phyloP scores from a whole-genome alignment of 169 alveolate species.

The Plasmodium cynomolgi region DNA sequence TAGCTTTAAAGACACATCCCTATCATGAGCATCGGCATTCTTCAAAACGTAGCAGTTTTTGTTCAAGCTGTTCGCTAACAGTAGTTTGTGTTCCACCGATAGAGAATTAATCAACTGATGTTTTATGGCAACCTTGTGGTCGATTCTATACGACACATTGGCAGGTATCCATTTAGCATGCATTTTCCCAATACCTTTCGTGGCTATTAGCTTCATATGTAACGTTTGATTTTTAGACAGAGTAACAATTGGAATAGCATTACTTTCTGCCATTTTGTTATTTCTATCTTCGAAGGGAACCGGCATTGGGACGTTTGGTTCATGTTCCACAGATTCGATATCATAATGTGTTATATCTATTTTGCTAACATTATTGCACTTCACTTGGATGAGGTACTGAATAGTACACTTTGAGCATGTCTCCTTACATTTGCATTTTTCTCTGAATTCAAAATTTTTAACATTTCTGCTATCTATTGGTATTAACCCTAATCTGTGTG shows the following conservation, averaged over 20 bases:
- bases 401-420: slow-evolving; percentile 93
- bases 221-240: slow-evolving; percentile 93
- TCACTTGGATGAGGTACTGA: slow-evolving; percentile 90
- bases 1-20: slow-evolving; percentile 29
- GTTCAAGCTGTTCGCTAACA: slow-evolving; percentile 49
- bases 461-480: slow-evolving; percentile 93
- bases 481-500: slow-evolving; percentile 95
- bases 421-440: slow-evolving; percentile 93
- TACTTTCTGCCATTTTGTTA: slow-evolving; percentile 78
- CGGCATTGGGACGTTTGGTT: slow-evolving; percentile 75
- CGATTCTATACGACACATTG: slow-evolving; percentile 90
- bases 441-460: slow-evolving; percentile 91
- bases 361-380: slow-evolving; percentile 90
- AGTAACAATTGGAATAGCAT: slow-evolving; percentile 94
- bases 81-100: slow-evolving; percentile 35
- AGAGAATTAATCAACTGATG: slow-evolving; percentile 83
- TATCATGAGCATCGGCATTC: slow-evolving; percentile 62
- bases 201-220: slow-evolving; percentile 94
- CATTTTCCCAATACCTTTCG: slow-evolving; percentile 96
- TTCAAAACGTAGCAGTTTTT: slow-evolving; percentile 61
- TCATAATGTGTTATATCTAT: slow-evolving; percentile 90
- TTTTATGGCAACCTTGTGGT: slow-evolving; percentile 81
- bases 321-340: slow-evolving; percentile 82
- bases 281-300: slow-evolving; percentile 69
- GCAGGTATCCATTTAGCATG: slow-evolving; percentile 99